phyloP scores from a whole-genome alignment of 2,329 filamentous ascomycete genomes.

The Monosporascus sp. region DNA sequence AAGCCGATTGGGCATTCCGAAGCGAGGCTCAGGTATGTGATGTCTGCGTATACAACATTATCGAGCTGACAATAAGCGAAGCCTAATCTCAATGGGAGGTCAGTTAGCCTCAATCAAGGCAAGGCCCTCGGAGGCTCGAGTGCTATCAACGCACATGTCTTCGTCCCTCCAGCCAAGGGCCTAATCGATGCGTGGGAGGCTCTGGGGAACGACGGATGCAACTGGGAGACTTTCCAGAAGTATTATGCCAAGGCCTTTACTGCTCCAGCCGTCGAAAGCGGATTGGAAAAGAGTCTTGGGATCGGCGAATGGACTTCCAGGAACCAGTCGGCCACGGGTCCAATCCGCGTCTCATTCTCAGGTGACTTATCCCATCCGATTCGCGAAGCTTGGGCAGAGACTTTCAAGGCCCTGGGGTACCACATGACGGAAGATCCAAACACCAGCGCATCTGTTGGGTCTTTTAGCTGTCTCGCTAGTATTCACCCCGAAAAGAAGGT shows the following conservation, averaged over 20 bases:
- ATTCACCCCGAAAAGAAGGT: conserved; percentile 10
- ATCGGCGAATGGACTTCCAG: conserved; percentile 3
- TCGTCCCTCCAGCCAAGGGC: conserved; percentile 8
- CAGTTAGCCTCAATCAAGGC: conserved; percentile 13
- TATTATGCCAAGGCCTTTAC: conserved; percentile 15
- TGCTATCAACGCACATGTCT: conserved; percentile 17
- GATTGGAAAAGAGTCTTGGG: conserved; percentile 3
- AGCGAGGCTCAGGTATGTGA: neutral
- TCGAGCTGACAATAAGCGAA: neutral
- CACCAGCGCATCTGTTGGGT: neutral
- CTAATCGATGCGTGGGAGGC: conserved; percentile 13
- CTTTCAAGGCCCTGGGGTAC: neutral
- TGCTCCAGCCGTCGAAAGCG: conserved; percentile 3
- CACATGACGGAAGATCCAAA: neutral
- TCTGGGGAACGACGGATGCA: conserved; percentile 15
- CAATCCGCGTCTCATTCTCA: conserved; percentile 9
- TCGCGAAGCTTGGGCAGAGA: neutral
- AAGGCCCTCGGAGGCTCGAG: conserved; percentile 17
- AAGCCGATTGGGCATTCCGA: conserved; percentile 9
- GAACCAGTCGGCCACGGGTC: conserved; percentile 2
- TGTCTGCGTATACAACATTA: no score
- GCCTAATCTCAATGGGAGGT: conserved; percentile 8
- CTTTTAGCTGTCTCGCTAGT: conserved; percentile 1
- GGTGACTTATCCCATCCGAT: conserved; percentile 8
- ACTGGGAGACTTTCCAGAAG: conserved; percentile 9